Percentiles rank a stretch among this genome's conserved stretches.
phyloP scores from a whole-genome alignment of 768 basidiomycete genomes.

The Mycena albidolilacea region DNA sequence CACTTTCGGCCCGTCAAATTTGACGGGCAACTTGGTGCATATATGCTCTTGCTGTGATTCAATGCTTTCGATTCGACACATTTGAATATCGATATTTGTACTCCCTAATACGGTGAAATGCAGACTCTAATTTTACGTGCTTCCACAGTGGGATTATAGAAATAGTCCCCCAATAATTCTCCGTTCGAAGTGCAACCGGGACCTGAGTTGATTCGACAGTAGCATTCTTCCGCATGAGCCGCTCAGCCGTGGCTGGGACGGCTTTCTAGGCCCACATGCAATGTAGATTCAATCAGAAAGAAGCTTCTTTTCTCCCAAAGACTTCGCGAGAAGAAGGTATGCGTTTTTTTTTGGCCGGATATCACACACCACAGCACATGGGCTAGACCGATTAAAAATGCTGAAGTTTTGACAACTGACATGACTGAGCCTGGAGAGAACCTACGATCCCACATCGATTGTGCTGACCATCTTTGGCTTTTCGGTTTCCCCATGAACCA shows the following conservation, averaged over 20 bases:
- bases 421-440: not conserved
- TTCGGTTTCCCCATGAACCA: slow-evolving; percentile 12
- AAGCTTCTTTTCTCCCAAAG: not conserved
- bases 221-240: not conserved
- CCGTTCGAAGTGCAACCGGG: not conserved
- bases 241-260: slow-evolving; percentile 2
- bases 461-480: slow-evolving; percentile 2
- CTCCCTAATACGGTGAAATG: not conserved
- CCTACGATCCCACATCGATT: slow-evolving; percentile 15
- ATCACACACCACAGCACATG: not conserved
- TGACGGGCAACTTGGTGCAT: not conserved
- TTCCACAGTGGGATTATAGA: slow-evolving; percentile 1
- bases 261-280: not conserved
- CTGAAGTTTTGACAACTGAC: not conserved
- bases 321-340: not conserved
- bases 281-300: slow-evolving; percentile 1
- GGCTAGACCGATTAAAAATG: not conserved
- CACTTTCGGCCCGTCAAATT: not conserved
- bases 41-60: slow-evolving; percentile 8
- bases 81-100: not conserved
- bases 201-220: slow-evolving; percentile 3
- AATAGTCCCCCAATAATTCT: slow-evolving; percentile 28
- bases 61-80: slow-evolving; percentile 19
- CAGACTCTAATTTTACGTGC: not conserved
- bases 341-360: not conserved